Evolutionary conservation across 1,284 basidiomycete species (phyloP), one percentile per base, ranked within the genome.

Genomic region (Entoloma clypeatum): DNA sequence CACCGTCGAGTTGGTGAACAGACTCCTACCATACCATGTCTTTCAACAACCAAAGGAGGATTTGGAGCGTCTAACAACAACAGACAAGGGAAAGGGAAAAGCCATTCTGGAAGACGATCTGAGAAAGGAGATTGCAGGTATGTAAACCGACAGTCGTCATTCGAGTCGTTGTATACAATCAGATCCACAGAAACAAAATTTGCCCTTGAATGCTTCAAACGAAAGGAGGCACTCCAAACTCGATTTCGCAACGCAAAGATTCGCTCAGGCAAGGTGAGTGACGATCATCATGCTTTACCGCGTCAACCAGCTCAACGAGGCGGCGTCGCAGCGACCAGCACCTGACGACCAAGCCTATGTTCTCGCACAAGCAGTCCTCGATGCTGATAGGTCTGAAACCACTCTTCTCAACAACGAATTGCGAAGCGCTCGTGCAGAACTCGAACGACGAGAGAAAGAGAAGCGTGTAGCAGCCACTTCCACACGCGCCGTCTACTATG

Each of bases 21-120:
- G 85, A 37, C 65, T 89, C 11, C 61, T 89, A 17, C 86, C 86
- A 0, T 89, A 85, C 57, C 86, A 89, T 56, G 62, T 89, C 38
- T 86, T 81, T 50, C 81, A 84, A 49, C 79, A 85, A 43, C 85
- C 85, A 0, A 62, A 62, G 42, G 77, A 80, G 30, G 86, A 88
- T 52, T 51, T 85, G 44, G 58, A 62, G 13, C 28, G 50, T 7
- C 39, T 69, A 36, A 50, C 44, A 35, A 60, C 56, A 16, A 68
- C 62, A 43, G 63, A 65, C 29, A 86, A 86, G 58, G 74, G 78
- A 5, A 85, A 84, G 55, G 74, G 62, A 44, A 79, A 69, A 49
- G 73, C 74, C 1, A 65, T 60, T 7, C n/a, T n/a, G n/a, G 67
- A 71, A 36, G 53, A 60, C 21, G 67, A 72, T 40, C 53, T 72